Evolutionary conservation across 148 eudicot species (phyloP).

Genomic region (Mesembryanthemum crystallinum): DNA sequence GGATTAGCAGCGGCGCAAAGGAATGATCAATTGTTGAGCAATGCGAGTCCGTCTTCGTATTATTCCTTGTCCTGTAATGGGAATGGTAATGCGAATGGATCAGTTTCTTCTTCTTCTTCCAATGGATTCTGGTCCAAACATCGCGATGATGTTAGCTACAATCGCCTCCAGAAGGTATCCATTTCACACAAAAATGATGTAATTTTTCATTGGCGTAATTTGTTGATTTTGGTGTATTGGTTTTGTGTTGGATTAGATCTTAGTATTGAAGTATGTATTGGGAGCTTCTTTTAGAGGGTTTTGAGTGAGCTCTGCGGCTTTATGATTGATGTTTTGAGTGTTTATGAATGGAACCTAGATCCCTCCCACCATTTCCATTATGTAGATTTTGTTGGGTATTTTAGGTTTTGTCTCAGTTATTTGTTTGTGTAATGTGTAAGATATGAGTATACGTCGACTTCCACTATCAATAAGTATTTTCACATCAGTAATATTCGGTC

Average conservation of each 20-base stretch:
- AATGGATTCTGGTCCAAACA: constrained; percentile 81
- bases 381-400: background rate
- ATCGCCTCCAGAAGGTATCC: constrained; percentile 87
- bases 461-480: background rate
- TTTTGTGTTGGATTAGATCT: constrained; percentile 31
- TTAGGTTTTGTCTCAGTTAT: background rate
- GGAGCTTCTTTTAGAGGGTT: background rate
- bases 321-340: constrained; percentile 14
- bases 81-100: constrained; percentile 69
- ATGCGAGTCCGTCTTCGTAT: constrained; percentile 39
- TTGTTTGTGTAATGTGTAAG: background rate
- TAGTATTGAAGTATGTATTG: background rate
- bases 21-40: constrained; percentile 41
- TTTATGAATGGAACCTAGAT: constrained; percentile 25
- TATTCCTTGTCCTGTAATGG: constrained; percentile 39
- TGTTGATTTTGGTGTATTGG: constrained; percentile 6
- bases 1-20: constrained; percentile 56
- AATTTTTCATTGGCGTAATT: constrained; percentile 1
- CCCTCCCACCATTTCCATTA: background rate
- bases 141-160: constrained; percentile 61
- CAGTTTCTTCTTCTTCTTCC: constrained; percentile 42
- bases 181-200: background rate
- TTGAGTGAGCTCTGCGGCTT: constrained; percentile 12
- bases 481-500: background rate
- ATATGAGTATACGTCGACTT: background rate